Evolutionary conservation across 768 basidiomycete genomes (phyloP), one percentile per base, ranked within the genome.

Genomic region (Hemileccinum impolitum): DNA sequence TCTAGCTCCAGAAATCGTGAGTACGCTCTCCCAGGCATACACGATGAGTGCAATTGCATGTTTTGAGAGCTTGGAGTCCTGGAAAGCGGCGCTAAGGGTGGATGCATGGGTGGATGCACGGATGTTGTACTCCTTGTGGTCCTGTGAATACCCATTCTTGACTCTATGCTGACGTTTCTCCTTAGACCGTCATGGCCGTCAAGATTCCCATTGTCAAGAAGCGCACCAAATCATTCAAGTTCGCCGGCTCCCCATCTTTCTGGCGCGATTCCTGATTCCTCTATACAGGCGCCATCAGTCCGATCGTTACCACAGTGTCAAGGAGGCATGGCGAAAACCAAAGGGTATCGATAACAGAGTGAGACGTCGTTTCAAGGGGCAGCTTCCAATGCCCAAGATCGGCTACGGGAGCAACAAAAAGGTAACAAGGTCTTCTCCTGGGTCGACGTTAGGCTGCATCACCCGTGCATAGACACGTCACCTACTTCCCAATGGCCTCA

Each of bases 301-400:
- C 43, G 95, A 98, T 76, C 89, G 95, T 68, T 98, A 96, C 79
- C 83, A 90, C 71, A 76, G 87, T 59, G 94, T 98, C 60, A 95
- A 95, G 81, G 94, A 96, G 78, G 79, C 90, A 79, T 99, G 96
- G 96, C 82, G 96, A 72, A 99, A 99, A 79, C 96, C 96, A 60
- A 99, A 98, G 85, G 96, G 95, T 91, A 98, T 97, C 63, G 95
- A 98, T 71, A 98, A 98, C 85, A 85, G 94, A 65, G 94, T 96
- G 63, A 80, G 93, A 70, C 83, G 90, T 60, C 85, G 90, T 65
- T 93, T 92, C 80, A 96, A 93, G 79, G 95, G 95, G 47, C 93
- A 95, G 71, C 80, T 82, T 50, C 80, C 93, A 57, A 97, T 98
- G 95, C 94, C 94, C 68, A 94, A 83, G 76, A 83, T 84, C 53